These are phyloP conservation scores for Yarrowia sp. DNA, from an alignment of 805 yeast species.

Conservation along the genomic window DNA sequence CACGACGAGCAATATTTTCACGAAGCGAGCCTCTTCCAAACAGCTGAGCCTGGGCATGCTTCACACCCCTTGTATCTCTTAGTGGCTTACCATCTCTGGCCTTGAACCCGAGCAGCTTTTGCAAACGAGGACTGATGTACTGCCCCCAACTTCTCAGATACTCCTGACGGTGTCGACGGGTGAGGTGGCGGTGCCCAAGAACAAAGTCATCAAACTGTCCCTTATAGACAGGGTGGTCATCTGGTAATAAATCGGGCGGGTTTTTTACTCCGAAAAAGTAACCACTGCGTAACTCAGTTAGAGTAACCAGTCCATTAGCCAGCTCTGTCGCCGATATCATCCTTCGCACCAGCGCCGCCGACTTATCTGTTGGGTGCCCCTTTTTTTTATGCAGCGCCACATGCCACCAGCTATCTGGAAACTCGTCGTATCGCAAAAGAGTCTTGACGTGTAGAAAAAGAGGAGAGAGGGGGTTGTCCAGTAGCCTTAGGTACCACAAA, in stretches of 20 bases:
- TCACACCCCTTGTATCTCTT: conserved; percentile 1
- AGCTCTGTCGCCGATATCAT: conserved; percentile 2
- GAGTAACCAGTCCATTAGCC: background rate
- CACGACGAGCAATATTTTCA: conserved; percentile 4
- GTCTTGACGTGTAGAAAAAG: conserved; percentile 7
- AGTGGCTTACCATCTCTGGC: conserved; percentile 10
- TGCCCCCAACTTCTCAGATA: conserved; percentile 13
- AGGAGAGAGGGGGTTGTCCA: background rate
- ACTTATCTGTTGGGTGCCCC: background rate
- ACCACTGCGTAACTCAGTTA: conserved; percentile 5
- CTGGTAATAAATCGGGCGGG: background rate
- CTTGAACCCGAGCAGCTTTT: conserved; percentile 16
- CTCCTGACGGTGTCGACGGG: background rate
- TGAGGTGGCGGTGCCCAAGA: background rate
- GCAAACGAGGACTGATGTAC: background rate
- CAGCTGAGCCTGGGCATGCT: background rate
- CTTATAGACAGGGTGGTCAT: conserved; percentile 1
- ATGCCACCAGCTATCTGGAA: conserved; percentile 16
- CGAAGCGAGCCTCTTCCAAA: background rate
- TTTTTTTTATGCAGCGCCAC: background rate
- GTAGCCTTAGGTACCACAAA: conserved; percentile 4
- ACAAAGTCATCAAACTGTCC: conserved; percentile 11
- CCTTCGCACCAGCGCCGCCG: background rate
- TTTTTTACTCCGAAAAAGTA: conserved; percentile 10
- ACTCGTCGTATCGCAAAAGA: background rate